phyloP scores from a whole-genome alignment of 106 monocot genomes.

The Dioscorea zingiberensis region DNA sequence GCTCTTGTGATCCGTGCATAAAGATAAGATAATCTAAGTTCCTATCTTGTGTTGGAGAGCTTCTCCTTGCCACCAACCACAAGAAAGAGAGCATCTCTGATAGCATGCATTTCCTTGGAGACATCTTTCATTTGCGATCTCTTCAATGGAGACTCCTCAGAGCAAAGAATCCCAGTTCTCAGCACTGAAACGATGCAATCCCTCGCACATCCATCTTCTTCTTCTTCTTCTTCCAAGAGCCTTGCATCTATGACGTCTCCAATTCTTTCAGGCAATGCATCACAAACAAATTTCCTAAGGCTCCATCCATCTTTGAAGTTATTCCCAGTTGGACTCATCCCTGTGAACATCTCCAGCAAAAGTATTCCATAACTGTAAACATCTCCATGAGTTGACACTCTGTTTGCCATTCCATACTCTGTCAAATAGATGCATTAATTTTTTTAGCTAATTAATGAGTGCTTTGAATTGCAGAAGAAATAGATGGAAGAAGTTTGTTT shows the following conservation, averaged over 20 bases:
- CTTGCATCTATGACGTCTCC: background rate
- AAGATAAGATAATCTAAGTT: too few relatives aligned
- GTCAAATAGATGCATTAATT: background rate
- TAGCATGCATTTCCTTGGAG: background rate
- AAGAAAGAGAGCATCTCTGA: background rate
- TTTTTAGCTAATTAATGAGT: background rate
- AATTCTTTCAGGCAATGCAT: background rate
- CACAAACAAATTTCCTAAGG: background rate
- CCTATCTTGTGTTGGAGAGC: too few relatives aligned
- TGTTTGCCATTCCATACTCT: slow-evolving; percentile 7
- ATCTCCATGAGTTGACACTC: background rate
- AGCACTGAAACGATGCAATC: background rate
- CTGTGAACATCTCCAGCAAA: slow-evolving; percentile 8
- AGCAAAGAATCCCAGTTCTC: background rate
- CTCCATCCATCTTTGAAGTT: background rate
- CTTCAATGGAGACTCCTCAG: background rate
- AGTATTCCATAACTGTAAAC: slow-evolving; percentile 8
- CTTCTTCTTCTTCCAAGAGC: background rate
- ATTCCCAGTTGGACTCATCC: slow-evolving; percentile 6
- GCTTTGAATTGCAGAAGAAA: background rate
- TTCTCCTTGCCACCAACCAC: too few relatives aligned
- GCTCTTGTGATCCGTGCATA: too few relatives aligned
- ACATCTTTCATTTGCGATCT: background rate
- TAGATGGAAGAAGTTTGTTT: too few relatives aligned
- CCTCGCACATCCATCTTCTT: background rate